Base-by-base conservation (phyloP, 345 rosid genomes). In the Punica granatum region DNA sequence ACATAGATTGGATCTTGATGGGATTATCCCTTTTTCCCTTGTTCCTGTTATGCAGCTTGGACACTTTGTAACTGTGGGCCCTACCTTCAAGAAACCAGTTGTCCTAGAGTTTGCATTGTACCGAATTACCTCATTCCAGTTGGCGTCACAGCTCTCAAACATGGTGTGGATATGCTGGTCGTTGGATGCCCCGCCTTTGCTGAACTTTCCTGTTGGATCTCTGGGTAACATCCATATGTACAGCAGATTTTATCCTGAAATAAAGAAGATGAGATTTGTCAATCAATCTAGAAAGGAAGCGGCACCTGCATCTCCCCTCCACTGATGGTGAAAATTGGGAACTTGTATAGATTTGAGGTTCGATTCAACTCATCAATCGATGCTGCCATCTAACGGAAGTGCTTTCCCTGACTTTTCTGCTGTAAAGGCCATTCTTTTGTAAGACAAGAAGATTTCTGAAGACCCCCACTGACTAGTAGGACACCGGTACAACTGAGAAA, bases 161-260 rank as follows among this genome's bases (percentile, higher is more conserved):
- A 63, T 63, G 66, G 66, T 63, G 30, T 63, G 66, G 66, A 26
- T 63, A 41, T 63, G 66, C 44, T 63, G 44, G 43, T 63, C 66
- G 2, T 2, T 14, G 39, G 43, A 63, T 25, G 66, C 43, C 19
- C 66, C 66, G 16, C 25, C 43, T 3, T 1, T 63, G 66, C 66
- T 63, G 66, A 35, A 12, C 66, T 33, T 63, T 25, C 37, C 66
- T 6, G 4, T 63, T 14, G 66, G 66, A 63, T 6, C 44, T 2
- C 18, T 63, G 41, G 43, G 66, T 41, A 63, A 16, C 66, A 34
- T 63, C 30, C 66, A 63, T 41, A 23, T 63, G 1, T 63, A 63
- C 66, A 63, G 66, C 44, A 63, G 66, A 35, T 6, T 23, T 14
- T n/a, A 18, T 34, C 66, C 66, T 23, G 36, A 35, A n/a, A n/a